A percentile compares a stretch with the other conserved stretches of the same genome.
phyloP scores from a whole-genome alignment of 2,329 filamentous ascomycete species.

The Fusarium subglutinans region DNA sequence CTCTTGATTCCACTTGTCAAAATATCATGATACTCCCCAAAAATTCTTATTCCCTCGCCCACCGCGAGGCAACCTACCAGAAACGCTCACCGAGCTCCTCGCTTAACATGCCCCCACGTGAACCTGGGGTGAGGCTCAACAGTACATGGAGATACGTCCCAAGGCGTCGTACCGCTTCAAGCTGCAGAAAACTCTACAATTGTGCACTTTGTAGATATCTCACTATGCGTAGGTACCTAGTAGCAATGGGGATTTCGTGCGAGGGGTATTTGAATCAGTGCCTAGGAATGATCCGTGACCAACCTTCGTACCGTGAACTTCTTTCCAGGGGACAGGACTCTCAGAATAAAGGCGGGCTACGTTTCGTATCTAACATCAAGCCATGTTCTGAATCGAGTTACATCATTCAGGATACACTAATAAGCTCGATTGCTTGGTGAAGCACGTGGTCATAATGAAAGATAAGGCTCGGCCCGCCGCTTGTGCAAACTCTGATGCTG shows the following conservation, averaged over 20 bases:
- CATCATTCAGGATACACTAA: neutral
- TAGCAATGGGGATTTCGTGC: neutral
- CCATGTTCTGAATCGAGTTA: neutral
- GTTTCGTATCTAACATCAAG: neutral
- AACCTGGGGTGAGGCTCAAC: slow-evolving; percentile 24
- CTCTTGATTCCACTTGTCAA: slow-evolving; percentile 1
- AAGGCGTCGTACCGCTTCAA: neutral
- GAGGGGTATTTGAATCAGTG: neutral
- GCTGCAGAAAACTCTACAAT: neutral
- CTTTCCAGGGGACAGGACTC: neutral
- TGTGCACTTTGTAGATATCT: slow-evolving; percentile 15
- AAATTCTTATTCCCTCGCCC: neutral
- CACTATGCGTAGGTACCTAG: neutral
- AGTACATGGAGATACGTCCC: neutral
- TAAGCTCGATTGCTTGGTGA: neutral
- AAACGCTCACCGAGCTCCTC: slow-evolving; percentile 32
- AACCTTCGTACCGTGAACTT: neutral
- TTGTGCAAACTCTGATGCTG: slow-evolving; percentile 28
- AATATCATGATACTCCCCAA: slow-evolving; percentile 8
- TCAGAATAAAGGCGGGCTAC: neutral
- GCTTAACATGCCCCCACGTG: slow-evolving; percentile 8
- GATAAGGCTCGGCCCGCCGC: slow-evolving; percentile 36
- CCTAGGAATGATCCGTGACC: neutral
- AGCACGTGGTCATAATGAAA: slow-evolving; percentile 11
- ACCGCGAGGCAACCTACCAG: slow-evolving; percentile 20